Percentiles rank a stretch among this genome's conserved stretches.
Conservation (phyloP, 305 asterid species). For the Fraxinus nigra region DNA sequence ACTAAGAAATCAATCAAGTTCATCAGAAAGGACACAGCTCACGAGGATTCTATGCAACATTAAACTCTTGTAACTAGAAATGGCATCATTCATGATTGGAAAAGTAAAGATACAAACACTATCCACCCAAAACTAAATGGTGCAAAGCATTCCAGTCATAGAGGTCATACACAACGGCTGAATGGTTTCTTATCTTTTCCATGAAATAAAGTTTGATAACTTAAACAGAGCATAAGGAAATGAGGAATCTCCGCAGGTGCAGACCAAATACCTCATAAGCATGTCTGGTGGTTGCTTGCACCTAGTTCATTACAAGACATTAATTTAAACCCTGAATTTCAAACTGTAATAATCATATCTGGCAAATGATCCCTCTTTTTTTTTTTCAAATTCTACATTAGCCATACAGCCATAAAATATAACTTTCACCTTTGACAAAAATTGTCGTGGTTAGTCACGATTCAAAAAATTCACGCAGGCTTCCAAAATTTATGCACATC, state of each 20-base stretch:
- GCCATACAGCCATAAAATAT: not conserved
- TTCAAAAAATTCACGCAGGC: not conserved
- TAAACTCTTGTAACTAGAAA: not conserved
- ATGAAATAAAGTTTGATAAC: not conserved
- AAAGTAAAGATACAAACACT: not conserved
- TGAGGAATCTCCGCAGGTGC: not conserved
- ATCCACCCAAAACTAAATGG: not conserved
- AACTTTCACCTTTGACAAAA: not conserved
- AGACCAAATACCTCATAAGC: not conserved
- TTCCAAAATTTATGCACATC: not conserved
- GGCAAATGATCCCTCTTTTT: not conserved
- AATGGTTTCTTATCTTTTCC: not conserved
- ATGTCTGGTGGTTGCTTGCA: not conserved
- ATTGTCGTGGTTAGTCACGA: not conserved
- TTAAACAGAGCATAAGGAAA: not conserved
- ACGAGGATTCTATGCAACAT: not conserved
- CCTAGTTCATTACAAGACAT: not conserved
- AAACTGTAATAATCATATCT: not conserved
- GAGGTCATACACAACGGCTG: not conserved
- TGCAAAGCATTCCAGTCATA: not conserved
- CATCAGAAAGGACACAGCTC: not conserved
- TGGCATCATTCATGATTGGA: not conserved
- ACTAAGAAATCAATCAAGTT: not conserved
- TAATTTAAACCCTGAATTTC: not conserved
- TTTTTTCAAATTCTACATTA: not conserved